Evolutionary conservation across 768 basidiomycete species (phyloP), one percentile per base, ranked within the genome.

Genomic region (Lyophyllum atratum): DNA sequence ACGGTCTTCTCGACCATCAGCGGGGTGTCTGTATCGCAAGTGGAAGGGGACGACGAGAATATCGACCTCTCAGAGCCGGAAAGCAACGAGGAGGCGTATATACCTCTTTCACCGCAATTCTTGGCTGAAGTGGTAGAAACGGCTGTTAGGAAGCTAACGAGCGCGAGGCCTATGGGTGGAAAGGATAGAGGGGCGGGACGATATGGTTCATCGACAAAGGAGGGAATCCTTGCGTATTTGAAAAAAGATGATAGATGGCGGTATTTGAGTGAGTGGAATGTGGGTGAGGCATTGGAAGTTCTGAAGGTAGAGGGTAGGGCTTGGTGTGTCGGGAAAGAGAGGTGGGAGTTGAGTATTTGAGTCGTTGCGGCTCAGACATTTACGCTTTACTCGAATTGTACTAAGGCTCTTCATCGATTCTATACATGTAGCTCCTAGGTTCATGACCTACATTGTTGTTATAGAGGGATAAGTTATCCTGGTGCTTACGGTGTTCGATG

Each of bases 171-270:
- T 25, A 45, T 9, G 19, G n/a, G 28, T 28, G 44, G 33, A 3
- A n/a, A 40, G 24, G 46, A 49, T 10, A 25, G 66, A 21, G 61
- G 64, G 2, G 55, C 62, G 24, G 60, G 64, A 37, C 58, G 54
- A 29, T 45, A 34, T 24, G 65, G 68, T 14, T 70, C 72, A 17
- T 66, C 68, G 25, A 73, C 72, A 21, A 75, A 76, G 49, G 78
- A 77, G 25, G 81, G 79, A 4, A 75, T 92, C 21, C 66, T 81
- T 24, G 59, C 58, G 1, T 74, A 72, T 55, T 62, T 92, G 62
- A 75, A 71, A 54, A 73, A 69, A 49, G 90, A 91, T 60, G 85
- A 79, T 63, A 76, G 84, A 28, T 92, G 90, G 90, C 78, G 74
- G 59, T 76, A 77, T 61, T 70, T 92, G 8, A 86, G 86, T 0